Percentiles rank a stretch among this genome's conserved stretches.
phyloP scores from a whole-genome alignment of 2,329 filamentous ascomycete species.

The Ascomycota sp. region DNA sequence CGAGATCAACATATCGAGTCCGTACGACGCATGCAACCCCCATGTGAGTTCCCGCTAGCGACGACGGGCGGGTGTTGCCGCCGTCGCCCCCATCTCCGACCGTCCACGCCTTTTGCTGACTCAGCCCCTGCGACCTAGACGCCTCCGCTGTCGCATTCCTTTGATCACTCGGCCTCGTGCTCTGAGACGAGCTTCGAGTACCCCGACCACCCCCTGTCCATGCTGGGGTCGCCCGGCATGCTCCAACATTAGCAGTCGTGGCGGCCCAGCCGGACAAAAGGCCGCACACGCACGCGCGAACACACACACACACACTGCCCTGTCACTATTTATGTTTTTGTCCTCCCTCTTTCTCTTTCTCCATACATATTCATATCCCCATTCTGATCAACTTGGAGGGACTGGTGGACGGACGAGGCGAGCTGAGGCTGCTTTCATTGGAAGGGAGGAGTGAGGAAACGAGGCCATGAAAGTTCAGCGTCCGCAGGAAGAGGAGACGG shows the following conservation, averaged over 20 bases:
- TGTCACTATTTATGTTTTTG: background rate
- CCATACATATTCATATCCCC: too few species aligned
- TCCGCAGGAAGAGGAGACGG: too few species aligned
- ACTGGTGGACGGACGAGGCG: too few species aligned
- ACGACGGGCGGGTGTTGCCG: too few species aligned
- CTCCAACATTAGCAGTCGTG: slow-evolving; percentile 8
- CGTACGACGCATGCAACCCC: slow-evolving; percentile 49
- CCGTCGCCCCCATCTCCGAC: too few species aligned
- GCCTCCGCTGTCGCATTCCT: slow-evolving; percentile 56
- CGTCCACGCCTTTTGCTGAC: slow-evolving; percentile 29
- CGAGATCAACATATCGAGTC: slow-evolving; percentile 37
- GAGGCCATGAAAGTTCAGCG: too few species aligned
- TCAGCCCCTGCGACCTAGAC: slow-evolving; percentile 42
- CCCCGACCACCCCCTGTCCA: slow-evolving; percentile 52
- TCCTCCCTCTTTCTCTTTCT: too few species aligned
- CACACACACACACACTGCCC: background rate
- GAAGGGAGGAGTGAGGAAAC: too few species aligned
- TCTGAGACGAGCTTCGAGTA: slow-evolving; percentile 43
- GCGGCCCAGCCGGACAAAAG: background rate
- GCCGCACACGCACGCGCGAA: background rate
- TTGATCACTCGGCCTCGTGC: slow-evolving; percentile 44
- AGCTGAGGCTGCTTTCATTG: too few species aligned
- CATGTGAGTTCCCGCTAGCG: slow-evolving; percentile 57
- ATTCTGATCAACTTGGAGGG: too few species aligned
- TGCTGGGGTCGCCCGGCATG: slow-evolving; percentile 46